A percentile compares a stretch with the other conserved stretches of the same genome.
phyloP scores from a whole-genome alignment of 2,329 filamentous ascomycete genomes.

The Trichoderma hamatum region DNA sequence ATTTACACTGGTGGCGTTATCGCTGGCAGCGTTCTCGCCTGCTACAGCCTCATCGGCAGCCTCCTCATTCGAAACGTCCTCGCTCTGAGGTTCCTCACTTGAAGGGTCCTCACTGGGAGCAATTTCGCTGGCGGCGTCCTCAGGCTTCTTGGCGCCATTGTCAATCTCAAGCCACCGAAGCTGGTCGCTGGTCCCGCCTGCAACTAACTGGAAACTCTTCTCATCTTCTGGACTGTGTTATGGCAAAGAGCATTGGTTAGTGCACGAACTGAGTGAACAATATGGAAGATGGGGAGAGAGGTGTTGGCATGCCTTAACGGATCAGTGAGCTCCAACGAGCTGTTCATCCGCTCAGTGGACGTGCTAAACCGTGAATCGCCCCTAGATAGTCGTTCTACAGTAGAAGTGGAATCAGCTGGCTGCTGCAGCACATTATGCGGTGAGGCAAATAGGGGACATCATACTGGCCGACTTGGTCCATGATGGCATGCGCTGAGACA shows the following conservation, averaged over 20 bases:
- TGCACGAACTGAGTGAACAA: neutral
- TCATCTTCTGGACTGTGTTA: constrained; percentile 8
- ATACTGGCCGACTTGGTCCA: constrained; percentile 23
- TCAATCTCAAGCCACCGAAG: constrained; percentile 25
- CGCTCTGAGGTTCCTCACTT: neutral
- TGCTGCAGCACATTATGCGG: constrained; percentile 13
- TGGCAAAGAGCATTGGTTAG: constrained; percentile 1
- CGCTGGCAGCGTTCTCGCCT: constrained; percentile 8
- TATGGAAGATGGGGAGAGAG: neutral
- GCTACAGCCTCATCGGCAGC: neutral
- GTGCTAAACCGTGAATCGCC: constrained; percentile 19
- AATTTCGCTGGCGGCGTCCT: neutral
- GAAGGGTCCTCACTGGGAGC: neutral
- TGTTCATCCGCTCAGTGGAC: constrained; percentile 19
- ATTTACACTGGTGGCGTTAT: neutral
- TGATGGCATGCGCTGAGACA: constrained; percentile 22
- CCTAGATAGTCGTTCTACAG: constrained; percentile 22
- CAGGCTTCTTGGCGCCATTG: constrained; percentile 4
- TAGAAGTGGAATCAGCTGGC: constrained; percentile 1
- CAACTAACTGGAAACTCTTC: constrained; percentile 19
- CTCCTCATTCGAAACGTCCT: neutral
- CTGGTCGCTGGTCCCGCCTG: constrained; percentile 22
- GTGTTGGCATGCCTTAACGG: constrained; percentile 4
- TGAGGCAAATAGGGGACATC: neutral
- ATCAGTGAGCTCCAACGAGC: constrained; percentile 14